phyloP scores from a whole-genome alignment of 331 rosid genomes.

The Acacia pycnantha region DNA sequence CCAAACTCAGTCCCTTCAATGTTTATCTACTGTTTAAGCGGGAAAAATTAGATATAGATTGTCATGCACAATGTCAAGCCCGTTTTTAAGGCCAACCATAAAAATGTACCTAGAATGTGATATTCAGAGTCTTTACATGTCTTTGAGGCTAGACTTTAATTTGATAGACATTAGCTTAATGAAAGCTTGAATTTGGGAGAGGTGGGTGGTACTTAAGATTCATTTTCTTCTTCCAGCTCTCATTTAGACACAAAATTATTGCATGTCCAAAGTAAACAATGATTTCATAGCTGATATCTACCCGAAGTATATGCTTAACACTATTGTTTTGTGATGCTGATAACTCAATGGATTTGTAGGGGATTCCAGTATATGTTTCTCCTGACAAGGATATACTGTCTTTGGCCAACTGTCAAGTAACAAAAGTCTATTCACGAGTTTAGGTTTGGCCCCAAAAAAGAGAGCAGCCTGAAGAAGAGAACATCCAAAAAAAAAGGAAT shows the following conservation, averaged over 20 bases:
- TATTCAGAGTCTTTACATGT: too few relatives aligned
- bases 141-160: neutral
- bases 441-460: too few relatives aligned
- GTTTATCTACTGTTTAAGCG: neutral
- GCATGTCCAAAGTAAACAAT: neutral
- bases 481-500: too few relatives aligned
- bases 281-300: neutral
- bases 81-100: neutral
- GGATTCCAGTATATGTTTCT: neutral
- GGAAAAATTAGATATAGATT: neutral
- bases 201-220: neutral
- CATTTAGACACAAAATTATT: neutral
- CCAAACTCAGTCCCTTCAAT: neutral
- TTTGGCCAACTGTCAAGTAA: too few relatives aligned
- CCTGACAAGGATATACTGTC: too few relatives aligned
- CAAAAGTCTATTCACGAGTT: too few relatives aligned
- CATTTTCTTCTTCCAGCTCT: neutral
- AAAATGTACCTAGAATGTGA: neutral
- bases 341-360: constrained; percentile 51
- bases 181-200: neutral
- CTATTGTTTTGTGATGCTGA: neutral
- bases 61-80: neutral
- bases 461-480: too few relatives aligned
- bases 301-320: neutral
- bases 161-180: too few relatives aligned